Evolutionary conservation across 345 rosid genomes (phyloP).

Genomic region (Ceriops tagal): DNA sequence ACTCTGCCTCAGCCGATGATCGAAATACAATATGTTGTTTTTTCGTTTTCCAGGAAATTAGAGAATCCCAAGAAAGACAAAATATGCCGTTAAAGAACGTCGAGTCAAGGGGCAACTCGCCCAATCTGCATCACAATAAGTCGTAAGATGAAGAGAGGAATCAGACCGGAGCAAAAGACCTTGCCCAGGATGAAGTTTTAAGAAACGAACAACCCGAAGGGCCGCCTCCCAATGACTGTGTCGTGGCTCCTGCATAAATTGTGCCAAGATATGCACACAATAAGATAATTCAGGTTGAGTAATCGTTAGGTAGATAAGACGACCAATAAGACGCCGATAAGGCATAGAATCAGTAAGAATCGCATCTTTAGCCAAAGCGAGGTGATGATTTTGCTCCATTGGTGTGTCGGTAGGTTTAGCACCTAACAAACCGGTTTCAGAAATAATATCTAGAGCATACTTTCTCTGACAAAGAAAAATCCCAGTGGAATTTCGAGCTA

Average conservation of each 20-base stretch:
- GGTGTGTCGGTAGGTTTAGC: background rate
- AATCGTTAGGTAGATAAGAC: background rate
- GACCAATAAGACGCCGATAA: background rate
- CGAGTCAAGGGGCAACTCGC: background rate
- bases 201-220: background rate
- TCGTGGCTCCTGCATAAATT: background rate
- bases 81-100: background rate
- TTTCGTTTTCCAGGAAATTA: background rate
- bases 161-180: background rate
- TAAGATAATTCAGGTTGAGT: background rate
- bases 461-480: background rate
- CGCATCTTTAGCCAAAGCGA: background rate
- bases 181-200: background rate
- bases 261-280: background rate
- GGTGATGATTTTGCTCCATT: background rate
- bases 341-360: background rate
- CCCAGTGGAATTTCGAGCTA: background rate
- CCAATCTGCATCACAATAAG: background rate
- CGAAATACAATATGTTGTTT: background rate
- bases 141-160: background rate
- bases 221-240: background rate
- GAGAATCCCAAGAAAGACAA: background rate
- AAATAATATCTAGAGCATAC: background rate
- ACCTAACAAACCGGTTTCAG: background rate
- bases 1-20: background rate